Percentiles rank a stretch among this genome's conserved stretches.
These are phyloP conservation scores for Galeopsis tetrahit DNA, from an alignment of 257 asterid species.

Conservation along the genomic window DNA sequence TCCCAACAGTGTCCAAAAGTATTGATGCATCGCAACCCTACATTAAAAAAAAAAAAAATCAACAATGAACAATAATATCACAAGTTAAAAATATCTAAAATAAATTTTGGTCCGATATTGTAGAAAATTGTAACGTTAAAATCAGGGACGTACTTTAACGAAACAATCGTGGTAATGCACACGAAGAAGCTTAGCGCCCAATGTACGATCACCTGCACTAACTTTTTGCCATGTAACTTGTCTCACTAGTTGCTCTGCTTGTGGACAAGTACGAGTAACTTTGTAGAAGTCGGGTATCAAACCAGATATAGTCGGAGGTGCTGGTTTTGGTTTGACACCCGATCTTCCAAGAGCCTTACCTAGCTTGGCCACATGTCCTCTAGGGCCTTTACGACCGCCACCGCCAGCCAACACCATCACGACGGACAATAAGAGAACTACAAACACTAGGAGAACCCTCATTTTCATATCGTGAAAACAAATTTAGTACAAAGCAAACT, in stretches of 20 bases:
- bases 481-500: background rate
- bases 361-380: background rate
- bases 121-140: background rate
- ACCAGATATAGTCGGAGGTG: background rate
- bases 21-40: slow-evolving; percentile 65
- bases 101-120: background rate
- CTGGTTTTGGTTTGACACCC: background rate
- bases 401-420: background rate
- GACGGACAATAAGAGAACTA: slow-evolving; percentile 22
- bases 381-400: background rate
- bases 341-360: background rate
- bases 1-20: slow-evolving; percentile 46
- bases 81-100: background rate
- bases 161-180: slow-evolving; percentile 64
- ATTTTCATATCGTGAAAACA: slow-evolving; percentile 25
- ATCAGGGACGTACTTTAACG: slow-evolving; percentile 38
- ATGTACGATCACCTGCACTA: slow-evolving; percentile 31
- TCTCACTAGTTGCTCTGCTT: slow-evolving; percentile 45
- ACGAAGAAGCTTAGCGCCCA: slow-evolving; percentile 51
- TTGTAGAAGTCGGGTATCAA: slow-evolving; percentile 34
- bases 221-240: slow-evolving; percentile 36
- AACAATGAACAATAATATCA: background rate
- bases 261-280: slow-evolving; percentile 33
- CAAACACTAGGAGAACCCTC: background rate
- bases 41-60: background rate